phyloP scores from a whole-genome alignment of 2,329 filamentous ascomycete species.

The Colletotrichum liaoningense region DNA sequence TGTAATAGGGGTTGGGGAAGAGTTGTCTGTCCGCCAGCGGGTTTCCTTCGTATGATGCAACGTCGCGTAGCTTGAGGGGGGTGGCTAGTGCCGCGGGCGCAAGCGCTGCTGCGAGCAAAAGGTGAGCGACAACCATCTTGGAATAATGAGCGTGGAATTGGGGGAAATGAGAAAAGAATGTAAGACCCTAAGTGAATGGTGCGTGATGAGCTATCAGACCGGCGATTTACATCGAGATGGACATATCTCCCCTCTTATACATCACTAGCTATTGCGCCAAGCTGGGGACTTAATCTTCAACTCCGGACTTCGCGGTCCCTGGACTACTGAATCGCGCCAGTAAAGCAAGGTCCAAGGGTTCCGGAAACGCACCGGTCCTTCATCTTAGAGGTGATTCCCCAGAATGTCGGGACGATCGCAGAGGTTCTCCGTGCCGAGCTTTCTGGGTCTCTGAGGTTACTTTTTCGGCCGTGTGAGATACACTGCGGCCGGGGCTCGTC shows the following conservation, averaged over 20 bases:
- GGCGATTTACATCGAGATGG: neutral
- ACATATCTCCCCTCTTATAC: constrained; percentile 21
- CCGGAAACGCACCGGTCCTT: constrained; percentile 4
- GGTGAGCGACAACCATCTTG: constrained; percentile 9
- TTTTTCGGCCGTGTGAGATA: constrained; percentile 24
- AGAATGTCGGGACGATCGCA: constrained; percentile 21
- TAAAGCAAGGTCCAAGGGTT: constrained; percentile 3
- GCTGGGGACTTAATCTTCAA: constrained; percentile 11
- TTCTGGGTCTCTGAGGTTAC: constrained; percentile 9
- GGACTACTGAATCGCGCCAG: neutral
- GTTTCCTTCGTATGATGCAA: constrained; percentile 48
- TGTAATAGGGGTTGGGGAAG: constrained; percentile 50
- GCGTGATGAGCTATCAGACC: neutral
- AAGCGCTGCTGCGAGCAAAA: constrained; percentile 31
- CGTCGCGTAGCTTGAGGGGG: constrained; percentile 23
- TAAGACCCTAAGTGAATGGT: neutral
- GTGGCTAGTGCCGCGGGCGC: constrained; percentile 25
- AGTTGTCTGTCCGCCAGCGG: constrained; percentile 47
- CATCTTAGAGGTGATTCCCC: neutral
- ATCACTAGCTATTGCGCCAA: neutral
- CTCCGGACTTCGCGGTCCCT: neutral
- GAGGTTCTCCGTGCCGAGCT: constrained; percentile 9
- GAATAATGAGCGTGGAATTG: neutral
- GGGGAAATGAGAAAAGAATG: neutral
- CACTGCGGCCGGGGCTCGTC: constrained; percentile 11